phyloP scores from a whole-genome alignment of 352 stramenopile species.

The Thalassiosira sp. region DNA sequence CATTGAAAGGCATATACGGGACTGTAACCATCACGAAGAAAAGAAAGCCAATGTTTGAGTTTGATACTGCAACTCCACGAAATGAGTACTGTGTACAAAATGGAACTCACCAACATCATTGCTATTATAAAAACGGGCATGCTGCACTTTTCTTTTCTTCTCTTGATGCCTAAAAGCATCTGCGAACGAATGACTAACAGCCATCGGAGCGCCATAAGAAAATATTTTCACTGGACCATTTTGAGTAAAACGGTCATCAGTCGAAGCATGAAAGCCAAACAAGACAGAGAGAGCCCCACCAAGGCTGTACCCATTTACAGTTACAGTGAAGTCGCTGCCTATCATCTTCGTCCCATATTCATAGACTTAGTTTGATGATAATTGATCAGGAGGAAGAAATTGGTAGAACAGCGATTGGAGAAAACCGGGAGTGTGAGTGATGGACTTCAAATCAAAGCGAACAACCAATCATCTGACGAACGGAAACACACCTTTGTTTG shows the following conservation, averaged over 20 bases:
- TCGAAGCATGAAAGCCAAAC: slow-evolving; percentile 72
- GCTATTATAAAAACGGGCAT: slow-evolving; percentile 62
- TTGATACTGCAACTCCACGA: neutral
- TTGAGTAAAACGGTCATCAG: slow-evolving; percentile 68
- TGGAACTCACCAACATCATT: slow-evolving; percentile 55
- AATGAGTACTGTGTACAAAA: neutral
- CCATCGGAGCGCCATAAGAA: slow-evolving; percentile 65
- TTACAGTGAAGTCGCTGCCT: slow-evolving; percentile 62
- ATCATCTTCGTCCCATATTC: slow-evolving; percentile 65
- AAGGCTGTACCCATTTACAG: slow-evolving; percentile 69
- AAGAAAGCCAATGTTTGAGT: slow-evolving; percentile 3
- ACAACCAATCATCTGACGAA: neutral
- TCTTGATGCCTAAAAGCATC: slow-evolving; percentile 68
- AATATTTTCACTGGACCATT: slow-evolving; percentile 74
- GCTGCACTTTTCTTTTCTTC: slow-evolving; percentile 58
- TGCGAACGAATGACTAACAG: slow-evolving; percentile 57
- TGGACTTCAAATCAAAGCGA: neutral
- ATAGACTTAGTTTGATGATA: slow-evolving; percentile 44
- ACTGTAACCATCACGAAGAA: slow-evolving; percentile 28
- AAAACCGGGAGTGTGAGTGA: neutral
- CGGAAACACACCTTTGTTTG: slow-evolving; percentile 37
- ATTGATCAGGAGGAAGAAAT: no score
- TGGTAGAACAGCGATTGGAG: no score
- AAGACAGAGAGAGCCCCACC: slow-evolving; percentile 61
- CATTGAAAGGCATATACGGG: slow-evolving; percentile 55